Evolutionary conservation across 192 early-diverging fungal species (phyloP).

Genomic region (Coemansia asiatica): DNA sequence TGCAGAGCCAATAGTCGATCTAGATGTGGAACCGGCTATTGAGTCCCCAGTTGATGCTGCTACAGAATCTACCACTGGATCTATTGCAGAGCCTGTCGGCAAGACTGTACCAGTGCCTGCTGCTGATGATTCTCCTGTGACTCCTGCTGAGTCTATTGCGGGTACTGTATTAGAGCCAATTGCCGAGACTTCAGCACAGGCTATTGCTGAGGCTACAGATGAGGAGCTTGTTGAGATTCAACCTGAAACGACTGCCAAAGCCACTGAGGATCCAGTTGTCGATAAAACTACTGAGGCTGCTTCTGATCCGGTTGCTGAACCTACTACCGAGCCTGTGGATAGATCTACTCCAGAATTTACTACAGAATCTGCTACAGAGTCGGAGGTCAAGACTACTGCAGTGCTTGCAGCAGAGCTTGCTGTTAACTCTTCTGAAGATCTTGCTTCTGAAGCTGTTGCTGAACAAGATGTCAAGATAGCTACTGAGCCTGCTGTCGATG

Average conservation of each 20-base stretch:
- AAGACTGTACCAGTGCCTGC: not conserved
- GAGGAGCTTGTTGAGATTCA: not conserved
- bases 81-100: not conserved
- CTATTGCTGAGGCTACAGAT: not conserved
- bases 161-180: not conserved
- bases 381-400: not conserved
- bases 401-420: not conserved
- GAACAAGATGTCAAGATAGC: not conserved
- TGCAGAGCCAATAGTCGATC: slow-evolving; percentile 1
- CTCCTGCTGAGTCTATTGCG: not conserved
- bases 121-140: not conserved
- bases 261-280: not conserved
- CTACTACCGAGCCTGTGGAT: not conserved
- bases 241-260: not conserved
- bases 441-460: not conserved
- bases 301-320: slow-evolving; percentile 1
- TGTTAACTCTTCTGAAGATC: not conserved
- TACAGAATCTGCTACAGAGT: not conserved
- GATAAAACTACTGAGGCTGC: not conserved
- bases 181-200: not conserved
- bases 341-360: not conserved
- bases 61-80: not conserved
- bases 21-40: not conserved
- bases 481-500: not conserved
- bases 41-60: not conserved